Evolutionary conservation across 1,284 basidiomycete species (phyloP), one percentile per base, ranked within the genome.

Genomic region (Sporisorium reilianum): DNA sequence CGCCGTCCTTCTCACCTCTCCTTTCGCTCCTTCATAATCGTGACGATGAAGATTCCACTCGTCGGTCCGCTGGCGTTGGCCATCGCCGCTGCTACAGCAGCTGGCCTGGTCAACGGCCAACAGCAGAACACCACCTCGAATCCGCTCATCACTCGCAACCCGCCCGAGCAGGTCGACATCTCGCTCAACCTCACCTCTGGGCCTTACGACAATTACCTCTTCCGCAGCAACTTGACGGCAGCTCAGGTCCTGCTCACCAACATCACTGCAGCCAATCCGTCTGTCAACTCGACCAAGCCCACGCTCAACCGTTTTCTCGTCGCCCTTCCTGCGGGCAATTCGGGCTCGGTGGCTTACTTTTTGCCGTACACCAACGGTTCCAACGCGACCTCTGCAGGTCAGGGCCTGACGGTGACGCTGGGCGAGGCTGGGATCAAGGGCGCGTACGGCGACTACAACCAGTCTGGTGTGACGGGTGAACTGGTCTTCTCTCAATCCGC

Each of bases 271-370:
- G 72, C 77, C 12, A 45, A 54, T 23, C 55, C 66, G 7, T 10
- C 55, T 10, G 55, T 55, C 51, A 66, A 60, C 23, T 46, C 56
- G 30, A 66, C 64, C 48, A 45, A 60, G 48, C 41, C 55, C 12
- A 55, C 64, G 5, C 81, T 84, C 6, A 78, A 80, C n/a, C 82
- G 87, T 28, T 83, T 87, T 54, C 85, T 88, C 50, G 85, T 86
- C 1, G 87, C 86, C 4, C 80, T 87, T 34, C 86, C 87, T 2
- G 82, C 86, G 12, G 87, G 86, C 14, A 87, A 88, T 76, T 85
- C 60, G 14, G 68, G 68, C n/a, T 61, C 62, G 12, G 68, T 65
- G 22, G 55, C 68, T 18, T 71, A 65, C 50, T 71, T 71, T 34
- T 51, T 71, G 3, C 68, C 68, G 0, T 55, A 60, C 44, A 54